A percentile compares a stretch with the other conserved stretches of the same genome.
phyloP scores from a whole-genome alignment of 768 basidiomycete species.

The Lactifluus subvellereus region DNA sequence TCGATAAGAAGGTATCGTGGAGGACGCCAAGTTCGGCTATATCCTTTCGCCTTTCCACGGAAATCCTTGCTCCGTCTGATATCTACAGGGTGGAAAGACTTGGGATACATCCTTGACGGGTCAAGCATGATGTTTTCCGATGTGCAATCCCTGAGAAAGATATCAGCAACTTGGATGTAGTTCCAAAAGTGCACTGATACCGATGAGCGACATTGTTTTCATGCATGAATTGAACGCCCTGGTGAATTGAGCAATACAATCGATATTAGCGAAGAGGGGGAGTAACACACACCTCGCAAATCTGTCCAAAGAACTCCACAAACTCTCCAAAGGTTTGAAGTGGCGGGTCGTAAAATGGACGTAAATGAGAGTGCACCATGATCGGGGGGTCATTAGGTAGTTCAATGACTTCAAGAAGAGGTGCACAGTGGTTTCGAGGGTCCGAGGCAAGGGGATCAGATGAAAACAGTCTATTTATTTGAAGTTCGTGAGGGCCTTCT shows the following conservation, averaged over 20 bases:
- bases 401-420: neutral
- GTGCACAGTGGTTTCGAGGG: conserved; percentile 6
- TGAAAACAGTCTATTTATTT: conserved; percentile 5
- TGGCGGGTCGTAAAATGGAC: conserved; percentile 27
- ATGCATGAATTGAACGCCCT: conserved; percentile 14
- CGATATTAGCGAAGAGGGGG: neutral
- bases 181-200: neutral
- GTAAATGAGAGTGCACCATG: conserved; percentile 29
- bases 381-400: neutral
- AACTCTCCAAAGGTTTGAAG: conserved; percentile 26
- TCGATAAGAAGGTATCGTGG: conserved; percentile 5
- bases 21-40: neutral
- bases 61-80: conserved; percentile 8
- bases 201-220: conserved; percentile 9
- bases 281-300: conserved; percentile 22
- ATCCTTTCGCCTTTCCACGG: neutral
- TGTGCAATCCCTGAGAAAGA: conserved; percentile 7
- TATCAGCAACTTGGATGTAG: neutral
- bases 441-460: neutral
- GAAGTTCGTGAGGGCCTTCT: conserved; percentile 11
- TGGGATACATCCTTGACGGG: conserved; percentile 12
- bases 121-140: conserved; percentile 16
- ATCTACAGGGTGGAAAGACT: conserved; percentile 9
- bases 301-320: conserved; percentile 26
- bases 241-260: neutral